A percentile compares a stretch with the other conserved stretches of the same genome.
These are phyloP conservation scores for Ceratocystis albifundus DNA, from an alignment of 2,329 filamentous ascomycete genomes.

Conservation along the genomic window DNA sequence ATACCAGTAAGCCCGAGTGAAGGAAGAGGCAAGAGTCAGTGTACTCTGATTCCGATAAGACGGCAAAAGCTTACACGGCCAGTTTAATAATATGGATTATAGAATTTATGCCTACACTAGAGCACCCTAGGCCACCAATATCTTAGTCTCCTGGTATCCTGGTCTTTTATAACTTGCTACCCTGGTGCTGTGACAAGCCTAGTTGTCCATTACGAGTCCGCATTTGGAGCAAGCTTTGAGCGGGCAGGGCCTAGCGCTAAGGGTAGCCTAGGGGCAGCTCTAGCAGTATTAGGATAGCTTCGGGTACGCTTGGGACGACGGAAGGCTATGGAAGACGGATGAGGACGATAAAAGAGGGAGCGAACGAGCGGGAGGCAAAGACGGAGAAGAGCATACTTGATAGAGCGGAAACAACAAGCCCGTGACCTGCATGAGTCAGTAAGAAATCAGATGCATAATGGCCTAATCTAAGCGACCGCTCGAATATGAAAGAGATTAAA, in stretches of 20 bases:
- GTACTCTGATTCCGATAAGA: neutral
- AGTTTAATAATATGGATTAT: neutral
- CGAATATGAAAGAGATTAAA: too few relatives aligned
- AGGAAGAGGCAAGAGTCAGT: conserved; percentile 3
- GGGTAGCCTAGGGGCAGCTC: neutral
- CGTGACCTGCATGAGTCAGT: neutral
- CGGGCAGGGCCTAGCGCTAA: neutral
- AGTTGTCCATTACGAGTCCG: neutral
- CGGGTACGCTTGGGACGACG: neutral
- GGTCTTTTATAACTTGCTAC: neutral
- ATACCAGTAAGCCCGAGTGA: neutral
- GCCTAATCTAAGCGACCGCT: too few relatives aligned
- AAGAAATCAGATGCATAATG: neutral
- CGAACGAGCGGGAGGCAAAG: neutral
- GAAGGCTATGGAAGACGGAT: neutral
- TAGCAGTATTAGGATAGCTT: neutral
- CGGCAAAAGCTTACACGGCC: conserved; percentile 5
- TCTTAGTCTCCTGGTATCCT: neutral
- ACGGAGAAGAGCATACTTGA: neutral
- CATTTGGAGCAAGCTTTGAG: neutral
- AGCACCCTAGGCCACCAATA: neutral
- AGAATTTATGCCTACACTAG: neutral
- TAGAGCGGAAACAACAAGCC: neutral
- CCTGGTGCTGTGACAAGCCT: neutral
- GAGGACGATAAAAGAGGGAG: neutral